phyloP scores from a whole-genome alignment of 2,329 filamentous ascomycete species.

The Rutstroemia sp. region DNA sequence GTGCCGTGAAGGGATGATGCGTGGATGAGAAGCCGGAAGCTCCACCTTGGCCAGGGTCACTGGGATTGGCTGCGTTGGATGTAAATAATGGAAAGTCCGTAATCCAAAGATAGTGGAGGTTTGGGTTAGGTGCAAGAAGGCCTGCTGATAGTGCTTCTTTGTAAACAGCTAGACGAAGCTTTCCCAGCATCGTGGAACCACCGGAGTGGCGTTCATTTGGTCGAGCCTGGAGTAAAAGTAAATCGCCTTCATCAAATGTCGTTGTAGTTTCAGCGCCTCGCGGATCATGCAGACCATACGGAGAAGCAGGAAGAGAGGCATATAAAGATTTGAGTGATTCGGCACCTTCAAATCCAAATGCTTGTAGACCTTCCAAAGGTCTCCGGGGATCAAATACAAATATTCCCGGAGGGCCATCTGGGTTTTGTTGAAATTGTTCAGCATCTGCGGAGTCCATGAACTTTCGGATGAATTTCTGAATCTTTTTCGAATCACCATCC shows the following conservation, averaged over 20 bases:
- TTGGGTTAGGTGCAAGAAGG: constrained; percentile 19
- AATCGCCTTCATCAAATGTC: constrained; percentile 57
- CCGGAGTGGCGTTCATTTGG: constrained; percentile 55
- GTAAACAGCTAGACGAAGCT: constrained; percentile 25
- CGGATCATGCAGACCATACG: neutral
- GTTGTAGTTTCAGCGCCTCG: constrained; percentile 26
- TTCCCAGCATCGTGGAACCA: constrained; percentile 53
- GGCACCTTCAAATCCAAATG: constrained; percentile 67
- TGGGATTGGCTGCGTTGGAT: constrained; percentile 44
- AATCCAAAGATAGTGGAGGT: constrained; percentile 72
- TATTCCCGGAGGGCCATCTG: constrained; percentile 71
- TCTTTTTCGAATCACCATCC: constrained; percentile 42
- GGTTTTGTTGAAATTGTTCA: constrained; percentile 55
- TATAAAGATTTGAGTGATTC: constrained; percentile 37
- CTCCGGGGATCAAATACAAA: constrained; percentile 67
- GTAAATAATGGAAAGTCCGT: constrained; percentile 91
- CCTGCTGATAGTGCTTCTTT: constrained; percentile 23
- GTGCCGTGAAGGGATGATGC: constrained; percentile 94
- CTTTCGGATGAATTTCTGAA: constrained; percentile 52
- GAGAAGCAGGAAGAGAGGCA: constrained; percentile 12
- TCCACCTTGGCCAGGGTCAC: constrained; percentile 62
- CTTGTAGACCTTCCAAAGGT: constrained; percentile 69
- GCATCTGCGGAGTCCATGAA: constrained; percentile 64
- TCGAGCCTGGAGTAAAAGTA: constrained; percentile 77
- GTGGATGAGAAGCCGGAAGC: constrained; percentile 74